Base-by-base conservation (phyloP, 179 eudicot species). In the Drosera spatulata region DNA sequence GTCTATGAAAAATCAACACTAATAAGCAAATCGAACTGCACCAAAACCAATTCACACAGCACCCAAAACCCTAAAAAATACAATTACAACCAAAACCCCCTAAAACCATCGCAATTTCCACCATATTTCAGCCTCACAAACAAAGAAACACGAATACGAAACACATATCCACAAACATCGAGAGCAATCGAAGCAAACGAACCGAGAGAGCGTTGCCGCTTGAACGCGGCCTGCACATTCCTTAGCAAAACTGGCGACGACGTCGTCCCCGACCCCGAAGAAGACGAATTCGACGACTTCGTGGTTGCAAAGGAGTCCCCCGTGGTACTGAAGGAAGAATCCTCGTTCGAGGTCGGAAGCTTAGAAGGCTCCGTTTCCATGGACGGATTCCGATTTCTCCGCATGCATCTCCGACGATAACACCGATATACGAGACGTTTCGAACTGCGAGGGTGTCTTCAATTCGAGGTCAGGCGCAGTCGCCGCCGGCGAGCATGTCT, bases 161-260 rank as follows among this genome's bases (percentile, higher is more conserved):
- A 4, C 10, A 51, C 33, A 39, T 2, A 11, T 6, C 33, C n/a
- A 43, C 15, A 10, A 22, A 14, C 3, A 48, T 11, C 51, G 39
- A 59, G 10, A 3, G 22, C n/a, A n/a, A n/a, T n/a, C n/a, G n/a
- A n/a, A n/a, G n/a, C 40, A 14, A 58, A 38, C 9, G 41, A 42
- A 88, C 97, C 87, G 50, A 82, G 49, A 8, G 96, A 73, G 47
- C 96, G 99, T 66, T 79, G 95, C 50, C 96, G 93, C 69, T 93
- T 89, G 79, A 86, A 80, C 68, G 88, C 90, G 10, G 93, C 96
- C 71, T 84, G 87, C 64, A 89, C 81, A 72, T 79, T 53, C 39
- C 95, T 90, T 62, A 84, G 75, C 60, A 89, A 69, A 55, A 70
- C 83, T 33, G 82, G 88, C 3, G 79, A 73, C 10, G 88, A 22